Evolutionary conservation across 139 green algal genomes (phyloP), one percentile per base, ranked within the genome.

Genomic region (Mesotaenium endlicherianum): DNA sequence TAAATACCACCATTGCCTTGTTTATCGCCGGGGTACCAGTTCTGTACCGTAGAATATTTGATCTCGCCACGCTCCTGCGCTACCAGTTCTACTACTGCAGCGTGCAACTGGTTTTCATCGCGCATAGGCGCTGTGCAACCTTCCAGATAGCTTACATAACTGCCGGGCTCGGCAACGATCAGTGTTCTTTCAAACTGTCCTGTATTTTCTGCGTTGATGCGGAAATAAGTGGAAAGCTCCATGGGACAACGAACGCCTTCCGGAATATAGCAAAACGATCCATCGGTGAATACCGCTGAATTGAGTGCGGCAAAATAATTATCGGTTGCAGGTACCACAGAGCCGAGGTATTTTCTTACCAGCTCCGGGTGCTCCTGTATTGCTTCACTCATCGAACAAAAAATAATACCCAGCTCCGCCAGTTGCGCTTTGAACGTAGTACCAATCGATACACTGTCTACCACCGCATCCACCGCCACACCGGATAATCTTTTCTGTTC

Each of bases 11-110:
- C 96, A 14, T 82, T 75, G 8, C 96, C 96, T 36, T 96, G 79
- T 50, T 90, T 92, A 82, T 99, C 93, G 30, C 96, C 96, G 16
- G 95, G 94, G 77, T 98, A 98, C 95, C 95, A 98, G 85, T 99
- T 98, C 89, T 99, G 97, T 78, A 99, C 97, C 0, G 97, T 99
- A n/a, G 88, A 94, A 92, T 99, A 99, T 90, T 99, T 99, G 88
- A 99, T 98, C 90, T 98, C 95, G 1, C 96, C 94, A 50, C 94
- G 83, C 68, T 91, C 91, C 20, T 76, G 93, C 0, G 91, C 85
- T 8, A 85, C 94, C 77, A 99, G 92, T 91, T 99, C 97, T 75
- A 99, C 97, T 39, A 99, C 95, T 2, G 97, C 97, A 1, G 97
- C 97, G 77, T 99, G 97, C 64, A 99, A 92, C 94, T 97, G 81